Conservation (phyloP, 2,329 filamentous ascomycete genomes). For the Xylariomycetidae sp. region DNA sequence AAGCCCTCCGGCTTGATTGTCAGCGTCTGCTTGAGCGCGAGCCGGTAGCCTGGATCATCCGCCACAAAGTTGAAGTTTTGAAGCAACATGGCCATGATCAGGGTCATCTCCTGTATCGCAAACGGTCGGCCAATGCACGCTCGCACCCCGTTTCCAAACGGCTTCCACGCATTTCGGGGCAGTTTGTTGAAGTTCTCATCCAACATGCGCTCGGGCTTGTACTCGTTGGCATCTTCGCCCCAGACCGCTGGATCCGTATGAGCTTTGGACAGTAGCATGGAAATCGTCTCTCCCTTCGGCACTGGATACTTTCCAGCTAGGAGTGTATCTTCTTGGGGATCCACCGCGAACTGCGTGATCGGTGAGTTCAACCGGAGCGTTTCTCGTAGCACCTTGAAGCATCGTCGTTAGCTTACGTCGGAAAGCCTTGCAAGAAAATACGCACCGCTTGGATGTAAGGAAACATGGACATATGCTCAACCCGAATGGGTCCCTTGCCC, state of each 20-base stretch:
- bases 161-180: constrained; percentile 60
- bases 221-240: constrained; percentile 59
- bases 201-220: constrained; percentile 66
- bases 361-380: constrained; percentile 57
- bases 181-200: constrained; percentile 62
- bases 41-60: constrained; percentile 46
- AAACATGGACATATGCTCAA: constrained; percentile 58
- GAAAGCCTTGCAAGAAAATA: constrained; percentile 1
- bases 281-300: constrained; percentile 42
- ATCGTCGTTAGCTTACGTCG: background rate
- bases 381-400: constrained; percentile 51
- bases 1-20: constrained; percentile 49
- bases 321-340: constrained; percentile 46
- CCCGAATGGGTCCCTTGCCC: constrained; percentile 49
- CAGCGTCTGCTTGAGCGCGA: constrained; percentile 40
- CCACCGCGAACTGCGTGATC: constrained; percentile 51
- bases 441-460: constrained; percentile 56
- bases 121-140: constrained; percentile 69
- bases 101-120: constrained; percentile 65
- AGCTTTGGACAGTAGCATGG: constrained; percentile 43
- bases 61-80: constrained; percentile 57
- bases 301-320: constrained; percentile 58
- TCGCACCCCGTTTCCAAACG: constrained; percentile 67
- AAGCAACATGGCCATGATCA: constrained; percentile 51
- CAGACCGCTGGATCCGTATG: constrained; percentile 60